Conservation (phyloP, 2,329 filamentous ascomycete genomes). For the Cladobotryum mycophilum region DNA sequence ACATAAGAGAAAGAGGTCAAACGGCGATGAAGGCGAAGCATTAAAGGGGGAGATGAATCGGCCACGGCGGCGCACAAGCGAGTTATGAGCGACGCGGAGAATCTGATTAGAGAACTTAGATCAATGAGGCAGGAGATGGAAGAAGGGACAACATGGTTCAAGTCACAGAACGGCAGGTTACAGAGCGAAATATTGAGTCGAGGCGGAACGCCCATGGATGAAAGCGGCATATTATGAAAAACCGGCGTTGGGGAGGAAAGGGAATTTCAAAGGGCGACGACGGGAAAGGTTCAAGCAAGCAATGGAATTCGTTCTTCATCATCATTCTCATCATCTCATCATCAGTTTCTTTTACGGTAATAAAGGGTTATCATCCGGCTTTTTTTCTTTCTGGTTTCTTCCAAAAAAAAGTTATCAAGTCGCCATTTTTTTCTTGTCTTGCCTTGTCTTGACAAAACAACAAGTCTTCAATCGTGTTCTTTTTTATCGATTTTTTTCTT, state of each 20-base stretch:
- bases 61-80: constrained; percentile 26
- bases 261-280: not conserved
- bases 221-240: constrained; percentile 21
- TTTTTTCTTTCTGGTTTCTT: not conserved
- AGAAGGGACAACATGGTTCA: constrained; percentile 41
- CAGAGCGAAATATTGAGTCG: constrained; percentile 31
- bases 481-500: too few species aligned
- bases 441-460: constrained; percentile 3
- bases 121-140: constrained; percentile 40
- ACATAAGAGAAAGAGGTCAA: constrained; percentile 19
- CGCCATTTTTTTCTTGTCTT: not conserved
- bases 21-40: constrained; percentile 4
- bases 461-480: not conserved
- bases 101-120: constrained; percentile 34
- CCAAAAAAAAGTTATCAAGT: not conserved
- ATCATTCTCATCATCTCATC: not conserved
- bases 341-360: constrained; percentile 7
- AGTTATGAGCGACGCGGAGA: constrained; percentile 38
- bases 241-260: not conserved
- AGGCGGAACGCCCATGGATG: constrained; percentile 30
- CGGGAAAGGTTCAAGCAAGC: not conserved
- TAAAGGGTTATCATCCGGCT: constrained; percentile 1
- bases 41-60: not conserved
- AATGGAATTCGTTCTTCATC: not conserved
- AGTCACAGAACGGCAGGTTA: constrained; percentile 38